phyloP scores from a whole-genome alignment of 2,329 filamentous ascomycete species.

The Scolecobasidium constrictum region DNA sequence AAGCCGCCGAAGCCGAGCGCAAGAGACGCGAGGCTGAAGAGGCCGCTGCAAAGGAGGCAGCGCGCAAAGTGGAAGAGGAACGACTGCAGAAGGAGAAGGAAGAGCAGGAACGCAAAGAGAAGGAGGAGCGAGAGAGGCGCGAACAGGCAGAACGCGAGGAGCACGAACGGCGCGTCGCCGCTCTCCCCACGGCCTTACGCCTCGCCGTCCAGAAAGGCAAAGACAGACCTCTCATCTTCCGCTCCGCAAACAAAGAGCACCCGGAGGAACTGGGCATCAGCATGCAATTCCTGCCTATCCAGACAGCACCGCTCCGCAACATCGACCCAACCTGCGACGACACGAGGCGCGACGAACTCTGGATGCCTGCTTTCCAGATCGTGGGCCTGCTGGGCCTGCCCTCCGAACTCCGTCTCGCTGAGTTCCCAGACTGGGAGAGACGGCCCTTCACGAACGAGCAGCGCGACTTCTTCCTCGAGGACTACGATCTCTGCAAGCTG shows the following conservation, averaged over 20 bases:
- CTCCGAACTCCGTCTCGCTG: conserved; percentile 19
- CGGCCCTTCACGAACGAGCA: conserved; percentile 21
- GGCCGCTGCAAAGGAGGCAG: conserved; percentile 17
- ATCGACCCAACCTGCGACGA: conserved; percentile 14
- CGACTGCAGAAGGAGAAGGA: conserved; percentile 16
- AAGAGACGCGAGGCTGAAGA: conserved; percentile 22
- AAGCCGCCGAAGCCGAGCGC: conserved; percentile 5
- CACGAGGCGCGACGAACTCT: conserved; percentile 15
- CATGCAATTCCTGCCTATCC: conserved; percentile 25
- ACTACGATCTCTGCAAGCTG: conserved; percentile 26
- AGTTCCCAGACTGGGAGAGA: conserved; percentile 21
- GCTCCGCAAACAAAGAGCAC: conserved; percentile 11
- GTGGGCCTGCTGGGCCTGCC: conserved; percentile 29
- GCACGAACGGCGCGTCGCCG: conserved; percentile 17
- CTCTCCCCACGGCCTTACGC: conserved; percentile 5
- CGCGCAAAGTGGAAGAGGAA: conserved; percentile 18
- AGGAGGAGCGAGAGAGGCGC: conserved; percentile 21
- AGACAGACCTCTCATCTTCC: conserved; percentile 21
- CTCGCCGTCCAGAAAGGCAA: conserved; percentile 16
- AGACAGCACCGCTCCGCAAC: conserved; percentile 22
- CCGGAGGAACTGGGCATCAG: conserved; percentile 6
- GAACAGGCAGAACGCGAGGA: conserved; percentile 19
- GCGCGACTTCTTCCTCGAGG: conserved; percentile 23
- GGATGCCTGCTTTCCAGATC: conserved; percentile 26
- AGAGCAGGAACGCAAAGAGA: conserved; percentile 15